Evolutionary conservation across 805 yeast genomes (phyloP).

Genomic region (Starmera dryadoides): DNA sequence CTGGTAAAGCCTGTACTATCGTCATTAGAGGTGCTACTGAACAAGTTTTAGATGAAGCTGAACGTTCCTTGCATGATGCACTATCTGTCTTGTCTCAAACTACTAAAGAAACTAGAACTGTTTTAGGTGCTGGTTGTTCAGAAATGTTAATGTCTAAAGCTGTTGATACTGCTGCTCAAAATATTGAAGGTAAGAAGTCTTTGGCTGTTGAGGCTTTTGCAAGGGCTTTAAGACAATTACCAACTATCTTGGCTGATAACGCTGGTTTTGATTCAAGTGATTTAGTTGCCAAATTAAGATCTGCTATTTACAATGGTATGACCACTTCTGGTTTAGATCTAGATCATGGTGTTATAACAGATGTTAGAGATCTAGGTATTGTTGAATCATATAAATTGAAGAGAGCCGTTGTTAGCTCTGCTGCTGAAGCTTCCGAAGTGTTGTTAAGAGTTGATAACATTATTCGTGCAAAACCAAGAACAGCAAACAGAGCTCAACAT

Average conservation of each 20-base stretch:
- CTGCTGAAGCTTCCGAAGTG: constrained; percentile 98
- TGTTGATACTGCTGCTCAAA: constrained; percentile 94
- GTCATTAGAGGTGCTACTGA: constrained; percentile 97
- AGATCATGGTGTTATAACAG: constrained; percentile 77
- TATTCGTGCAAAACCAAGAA: constrained; percentile 93
- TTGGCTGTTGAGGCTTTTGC: constrained; percentile 94
- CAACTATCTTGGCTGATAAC: constrained; percentile 92
- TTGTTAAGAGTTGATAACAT: constrained; percentile 93
- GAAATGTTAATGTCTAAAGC: constrained; percentile 94
- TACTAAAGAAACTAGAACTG: constrained; percentile 84
- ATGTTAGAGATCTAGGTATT: constrained; percentile 89
- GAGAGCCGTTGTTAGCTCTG: constrained; percentile 88
- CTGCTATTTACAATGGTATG: constrained; percentile 82
- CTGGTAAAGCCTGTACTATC: constrained; percentile 94
- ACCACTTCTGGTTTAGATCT: constrained; percentile 88
- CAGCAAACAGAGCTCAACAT: constrained; percentile 69
- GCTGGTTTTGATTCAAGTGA: constrained; percentile 96
- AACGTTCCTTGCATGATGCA: constrained; percentile 95
- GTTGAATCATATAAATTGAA: constrained; percentile 91
- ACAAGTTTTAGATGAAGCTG: constrained; percentile 93
- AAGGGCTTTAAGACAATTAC: constrained; percentile 87
- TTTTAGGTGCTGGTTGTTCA: constrained; percentile 84
- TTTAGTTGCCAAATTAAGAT: constrained; percentile 80
- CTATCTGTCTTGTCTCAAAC: constrained; percentile 93
- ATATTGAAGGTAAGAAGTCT: constrained; percentile 87